Evolutionary conservation across 1,139 yeast species (phyloP), one percentile per base, ranked within the genome.

Genomic region (Suhomyces kunorum): DNA sequence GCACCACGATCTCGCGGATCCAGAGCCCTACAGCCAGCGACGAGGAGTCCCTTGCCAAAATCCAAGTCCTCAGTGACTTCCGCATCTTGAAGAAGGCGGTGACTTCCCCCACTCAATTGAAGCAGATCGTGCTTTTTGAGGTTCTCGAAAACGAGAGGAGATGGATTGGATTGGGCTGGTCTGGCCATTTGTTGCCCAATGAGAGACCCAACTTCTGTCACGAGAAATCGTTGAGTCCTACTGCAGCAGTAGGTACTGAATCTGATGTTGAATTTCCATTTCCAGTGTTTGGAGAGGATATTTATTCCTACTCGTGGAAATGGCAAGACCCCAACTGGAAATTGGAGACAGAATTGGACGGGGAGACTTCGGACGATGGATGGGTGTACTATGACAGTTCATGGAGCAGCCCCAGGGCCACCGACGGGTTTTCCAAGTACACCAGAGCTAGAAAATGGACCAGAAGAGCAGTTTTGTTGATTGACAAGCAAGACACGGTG

Each of bases 91-190:
- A 66, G 34, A 74, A 71, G 38, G 55, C 63, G 5, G 60, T 68
- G 12, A 60, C 67, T 5, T 68, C 77, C 0, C 66, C 76, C 2
- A 66, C 72, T 4, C 72, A 66, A 37, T 59, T 73, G 31, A 69
- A 67, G 31, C 78, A 77, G 48, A 61, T 70, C 1, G 70, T 80
- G 1, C 60, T 70, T 36, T 79, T 80, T 49, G 76, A 71, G 40
- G 59, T 80, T 1, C 54, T 76, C 32, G 83, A 81, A 48, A 76
- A 80, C 49, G 81, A 81, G 53, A 64, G 87, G 50, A 63, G 84
- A 39, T 80, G 85, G 84, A 37, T 79, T 4, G 84, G 81, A 0
- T 44, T 80, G 15, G 86, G 85, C 5, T 80, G 85, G 85, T 62
- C 75, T 28, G 67, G 70, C 36, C 61, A 65, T 26, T 53, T 78